Conservation (phyloP, 805 yeast species). For the Schwanniomyces occidentalis region DNA sequence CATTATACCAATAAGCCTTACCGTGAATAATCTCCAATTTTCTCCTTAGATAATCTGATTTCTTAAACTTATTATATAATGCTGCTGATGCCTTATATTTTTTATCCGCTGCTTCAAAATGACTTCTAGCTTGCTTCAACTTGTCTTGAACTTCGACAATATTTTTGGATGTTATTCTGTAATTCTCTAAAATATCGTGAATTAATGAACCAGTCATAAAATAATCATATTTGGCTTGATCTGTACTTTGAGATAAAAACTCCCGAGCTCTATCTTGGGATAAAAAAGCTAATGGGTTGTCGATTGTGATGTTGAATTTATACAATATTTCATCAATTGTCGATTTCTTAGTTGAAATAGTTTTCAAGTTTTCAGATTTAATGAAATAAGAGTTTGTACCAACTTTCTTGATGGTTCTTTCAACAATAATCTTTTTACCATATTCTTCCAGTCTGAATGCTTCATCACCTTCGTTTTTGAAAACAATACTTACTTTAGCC, state of each 20-base stretch:
- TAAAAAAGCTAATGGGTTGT: conserved; percentile 87
- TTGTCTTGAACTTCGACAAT: conserved; percentile 30
- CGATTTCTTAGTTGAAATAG: conserved; percentile 59
- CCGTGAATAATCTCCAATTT: conserved; percentile 37
- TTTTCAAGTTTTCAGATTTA: conserved; percentile 50
- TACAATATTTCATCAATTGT: conserved; percentile 69
- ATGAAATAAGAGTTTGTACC: conserved; percentile 57
- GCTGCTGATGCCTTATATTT: conserved; percentile 29
- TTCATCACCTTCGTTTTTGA: conserved; percentile 66
- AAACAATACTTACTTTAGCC: conserved; percentile 65
- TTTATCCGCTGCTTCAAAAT: conserved; percentile 23
- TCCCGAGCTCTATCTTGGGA: conserved; percentile 94
- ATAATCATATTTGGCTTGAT: conserved; percentile 67
- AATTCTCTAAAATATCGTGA: conserved; percentile 61
- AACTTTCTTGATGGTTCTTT: conserved; percentile 59
- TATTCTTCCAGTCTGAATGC: conserved; percentile 63
- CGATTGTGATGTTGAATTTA: conserved; percentile 74
- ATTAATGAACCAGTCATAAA: conserved; percentile 81
- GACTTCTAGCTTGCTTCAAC: conserved; percentile 24
- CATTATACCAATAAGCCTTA: conserved; percentile 45
- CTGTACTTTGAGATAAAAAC: conserved; percentile 76
- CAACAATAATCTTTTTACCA: conserved; percentile 71
- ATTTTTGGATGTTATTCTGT: conserved; percentile 32
- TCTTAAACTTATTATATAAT: conserved; percentile 33
- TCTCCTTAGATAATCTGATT: conserved; percentile 33